Percentiles rank a stretch among this genome's conserved stretches.
phyloP scores from a whole-genome alignment of 305 asterid species.

The Salvia sclarea region DNA sequence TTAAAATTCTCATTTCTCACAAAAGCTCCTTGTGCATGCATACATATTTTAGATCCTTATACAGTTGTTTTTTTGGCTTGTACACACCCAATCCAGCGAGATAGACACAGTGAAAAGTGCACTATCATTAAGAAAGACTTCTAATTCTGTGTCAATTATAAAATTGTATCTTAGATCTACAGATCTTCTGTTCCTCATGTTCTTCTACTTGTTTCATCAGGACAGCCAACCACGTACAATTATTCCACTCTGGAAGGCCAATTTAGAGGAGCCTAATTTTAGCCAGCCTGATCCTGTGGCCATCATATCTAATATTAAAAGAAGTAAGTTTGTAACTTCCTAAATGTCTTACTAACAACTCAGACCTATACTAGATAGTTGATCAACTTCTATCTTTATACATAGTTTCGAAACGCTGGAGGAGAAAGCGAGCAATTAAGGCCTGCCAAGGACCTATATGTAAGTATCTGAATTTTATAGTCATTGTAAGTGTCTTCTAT shows the following conservation, averaged over 20 bases:
- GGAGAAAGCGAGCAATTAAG: constrained; percentile 60
- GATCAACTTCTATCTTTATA: constrained; percentile 48
- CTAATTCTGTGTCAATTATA: background rate
- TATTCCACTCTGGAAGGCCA: constrained; percentile 89
- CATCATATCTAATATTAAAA: constrained; percentile 57
- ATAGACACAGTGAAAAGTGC: background rate
- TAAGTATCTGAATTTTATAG: constrained; percentile 57
- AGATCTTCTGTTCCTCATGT: constrained; percentile 10
- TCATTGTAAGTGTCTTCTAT: constrained; percentile 16
- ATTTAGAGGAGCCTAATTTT: constrained; percentile 79
- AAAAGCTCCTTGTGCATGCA: background rate
- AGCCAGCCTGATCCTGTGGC: constrained; percentile 75
- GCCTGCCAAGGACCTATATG: constrained; percentile 72
- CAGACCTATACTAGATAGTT: constrained; percentile 34
- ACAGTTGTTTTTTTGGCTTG: background rate
- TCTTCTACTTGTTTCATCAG: constrained; percentile 41
- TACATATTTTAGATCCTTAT: constrained; percentile 18
- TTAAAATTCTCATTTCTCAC: background rate
- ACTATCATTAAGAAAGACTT: constrained; percentile 1
- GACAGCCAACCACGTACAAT: constrained; percentile 83
- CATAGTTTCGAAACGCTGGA: constrained; percentile 80
- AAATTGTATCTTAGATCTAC: constrained; percentile 1
- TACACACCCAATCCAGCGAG: background rate
- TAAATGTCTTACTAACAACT: constrained; percentile 15
- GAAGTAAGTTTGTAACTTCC: constrained; percentile 51